phyloP scores from a whole-genome alignment of 441 rosid species.

The Flueggea neowawraea region DNA sequence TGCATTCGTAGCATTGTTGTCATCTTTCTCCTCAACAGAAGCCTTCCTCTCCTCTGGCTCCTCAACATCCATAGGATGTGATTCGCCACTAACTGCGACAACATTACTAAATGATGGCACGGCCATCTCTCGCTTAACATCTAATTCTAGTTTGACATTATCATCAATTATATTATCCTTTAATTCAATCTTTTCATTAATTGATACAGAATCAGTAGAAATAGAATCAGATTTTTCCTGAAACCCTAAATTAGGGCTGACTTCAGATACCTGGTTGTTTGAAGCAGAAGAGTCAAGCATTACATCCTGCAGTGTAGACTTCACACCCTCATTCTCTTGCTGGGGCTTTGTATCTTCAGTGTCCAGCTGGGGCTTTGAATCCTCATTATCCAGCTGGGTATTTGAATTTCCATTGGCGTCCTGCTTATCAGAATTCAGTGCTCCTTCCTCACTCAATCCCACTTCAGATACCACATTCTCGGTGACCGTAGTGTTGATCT shows the following conservation, averaged over 20 bases:
- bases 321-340: constrained; percentile 40
- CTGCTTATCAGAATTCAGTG: constrained; percentile 29
- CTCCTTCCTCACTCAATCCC: constrained; percentile 27
- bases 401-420: constrained; percentile 19
- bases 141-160: constrained; percentile 95
- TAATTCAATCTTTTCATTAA: constrained; percentile 92
- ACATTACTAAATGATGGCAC: constrained; percentile 66
- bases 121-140: constrained; percentile 83
- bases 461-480: constrained; percentile 34
- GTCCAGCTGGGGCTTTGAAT: constrained; percentile 27
- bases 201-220: constrained; percentile 98
- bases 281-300: constrained; percentile 54
- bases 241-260: constrained; percentile 91
- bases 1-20: constrained; percentile 53
- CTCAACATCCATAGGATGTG: constrained; percentile 92
- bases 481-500: constrained; percentile 17
- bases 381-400: constrained; percentile 24
- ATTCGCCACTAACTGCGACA: constrained; percentile 62
- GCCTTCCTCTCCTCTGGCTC: constrained; percentile 65
- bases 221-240: constrained; percentile 99
- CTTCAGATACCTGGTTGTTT: constrained; percentile 97
- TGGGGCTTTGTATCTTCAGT: constrained; percentile 34
- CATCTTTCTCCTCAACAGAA: constrained; percentile 78
- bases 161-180: constrained; percentile 97
- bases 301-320: constrained; percentile 44